Conservation (phyloP, 2,329 filamentous ascomycete genomes). For the Fusarium goolgardi region DNA sequence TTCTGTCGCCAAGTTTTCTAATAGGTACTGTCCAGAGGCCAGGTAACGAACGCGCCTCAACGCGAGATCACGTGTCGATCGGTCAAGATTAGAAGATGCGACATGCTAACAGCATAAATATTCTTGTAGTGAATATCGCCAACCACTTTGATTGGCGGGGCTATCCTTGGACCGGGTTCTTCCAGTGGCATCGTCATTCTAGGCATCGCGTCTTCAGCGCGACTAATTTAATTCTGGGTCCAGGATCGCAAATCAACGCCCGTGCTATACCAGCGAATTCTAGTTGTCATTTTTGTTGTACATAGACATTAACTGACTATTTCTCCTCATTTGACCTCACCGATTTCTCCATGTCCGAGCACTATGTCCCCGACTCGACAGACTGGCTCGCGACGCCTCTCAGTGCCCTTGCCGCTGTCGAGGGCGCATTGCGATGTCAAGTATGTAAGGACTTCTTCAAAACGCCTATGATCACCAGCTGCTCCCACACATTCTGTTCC, state of each 20-base stretch:
- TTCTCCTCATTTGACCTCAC: background rate
- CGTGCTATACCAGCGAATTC: constrained; percentile 6
- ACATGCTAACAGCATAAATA: background rate
- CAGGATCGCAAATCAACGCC: background rate
- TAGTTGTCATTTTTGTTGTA: background rate
- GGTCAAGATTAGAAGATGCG: background rate
- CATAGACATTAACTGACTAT: background rate
- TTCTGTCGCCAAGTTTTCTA: background rate
- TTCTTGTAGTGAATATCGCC: background rate
- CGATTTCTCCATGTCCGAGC: constrained; percentile 46
- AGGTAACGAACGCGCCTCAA: constrained; percentile 38
- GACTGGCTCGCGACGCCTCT: constrained; percentile 84
- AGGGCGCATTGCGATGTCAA: constrained; percentile 90
- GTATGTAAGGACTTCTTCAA: constrained; percentile 98
- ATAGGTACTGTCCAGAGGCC: background rate
- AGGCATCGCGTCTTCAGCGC: constrained; percentile 42
- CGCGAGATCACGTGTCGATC: constrained; percentile 53
- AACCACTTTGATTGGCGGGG: background rate
- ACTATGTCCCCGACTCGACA: constrained; percentile 77
- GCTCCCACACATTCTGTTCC: constrained; percentile 96
- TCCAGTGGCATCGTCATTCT: constrained; percentile 25
- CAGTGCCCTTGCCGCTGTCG: constrained; percentile 74
- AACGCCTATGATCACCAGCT: constrained; percentile 94
- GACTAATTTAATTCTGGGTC: constrained; percentile 32
- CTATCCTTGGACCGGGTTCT: constrained; percentile 15